Percentiles rank a stretch among this genome's conserved stretches.
Conservation (phyloP, 1,284 basidiomycete species). For the Austroboletus novae-zelandiae region DNA sequence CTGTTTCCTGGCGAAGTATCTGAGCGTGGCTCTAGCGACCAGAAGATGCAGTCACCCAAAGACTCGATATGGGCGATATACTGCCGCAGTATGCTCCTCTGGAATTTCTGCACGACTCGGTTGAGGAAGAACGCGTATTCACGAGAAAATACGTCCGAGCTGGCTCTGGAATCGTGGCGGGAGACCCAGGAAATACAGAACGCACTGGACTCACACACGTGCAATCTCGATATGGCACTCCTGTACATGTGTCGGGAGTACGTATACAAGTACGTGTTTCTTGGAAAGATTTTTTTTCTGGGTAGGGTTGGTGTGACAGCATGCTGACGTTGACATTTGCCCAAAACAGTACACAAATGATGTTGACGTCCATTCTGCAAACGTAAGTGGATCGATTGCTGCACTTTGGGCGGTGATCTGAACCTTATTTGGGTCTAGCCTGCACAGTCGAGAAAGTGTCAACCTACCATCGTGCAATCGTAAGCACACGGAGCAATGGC, state of each 20-base stretch:
- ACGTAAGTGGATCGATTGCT: constrained; percentile 44
- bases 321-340: constrained; percentile 14
- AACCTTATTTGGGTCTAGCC: constrained; percentile 29
- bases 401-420: neutral
- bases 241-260: constrained; percentile 70
- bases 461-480: constrained; percentile 48
- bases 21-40: constrained; percentile 43
- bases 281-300: constrained; percentile 3
- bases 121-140: constrained; percentile 42
- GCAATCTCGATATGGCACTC: constrained; percentile 62
- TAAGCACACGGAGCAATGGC: constrained; percentile 71
- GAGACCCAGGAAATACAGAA: constrained; percentile 66
- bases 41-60: constrained; percentile 52
- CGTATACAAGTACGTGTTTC: constrained; percentile 62
- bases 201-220: constrained; percentile 61
- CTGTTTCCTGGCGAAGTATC: constrained; percentile 62
- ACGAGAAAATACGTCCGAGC: constrained; percentile 53
- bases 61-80: constrained; percentile 77
- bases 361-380: constrained; percentile 62
- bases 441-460: constrained; percentile 44
- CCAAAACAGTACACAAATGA: constrained; percentile 57
- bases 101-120: constrained; percentile 62
- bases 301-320: constrained; percentile 10
- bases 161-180: constrained; percentile 56
- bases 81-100: constrained; percentile 74